Percentiles rank a stretch among this genome's conserved stretches.
phyloP scores from a whole-genome alignment of 2,329 filamentous ascomycete species.

The Aphanoascus verrucosus region DNA sequence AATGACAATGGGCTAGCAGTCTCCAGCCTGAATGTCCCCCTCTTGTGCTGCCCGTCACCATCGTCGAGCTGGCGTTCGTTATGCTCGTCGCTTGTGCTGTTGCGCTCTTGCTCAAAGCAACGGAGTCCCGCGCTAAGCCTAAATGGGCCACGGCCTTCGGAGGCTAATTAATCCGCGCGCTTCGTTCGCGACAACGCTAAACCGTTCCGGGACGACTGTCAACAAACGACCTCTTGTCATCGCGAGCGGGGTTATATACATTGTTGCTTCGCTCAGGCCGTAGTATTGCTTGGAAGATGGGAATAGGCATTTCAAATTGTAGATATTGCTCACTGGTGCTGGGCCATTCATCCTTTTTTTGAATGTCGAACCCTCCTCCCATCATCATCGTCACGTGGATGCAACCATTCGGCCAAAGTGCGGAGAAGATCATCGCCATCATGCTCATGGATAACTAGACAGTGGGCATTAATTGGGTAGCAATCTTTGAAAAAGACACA shows the following conservation, averaged over 20 bases:
- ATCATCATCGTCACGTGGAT: no score
- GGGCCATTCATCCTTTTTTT: no score
- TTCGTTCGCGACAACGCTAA: conserved; percentile 6
- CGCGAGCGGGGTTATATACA: no score
- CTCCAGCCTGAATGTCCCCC: background rate
- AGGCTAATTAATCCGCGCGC: background rate
- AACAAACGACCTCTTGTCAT: conserved; percentile 9
- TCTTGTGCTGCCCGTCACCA: background rate
- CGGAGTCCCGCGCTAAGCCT: background rate
- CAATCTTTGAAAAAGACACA: background rate
- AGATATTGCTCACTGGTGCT: no score
- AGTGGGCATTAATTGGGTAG: background rate
- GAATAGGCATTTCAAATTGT: no score
- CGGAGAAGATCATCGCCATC: background rate
- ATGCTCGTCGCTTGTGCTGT: background rate
- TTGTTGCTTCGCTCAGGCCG: no score
- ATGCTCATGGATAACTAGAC: background rate
- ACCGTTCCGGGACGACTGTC: conserved; percentile 4
- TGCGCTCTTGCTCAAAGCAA: background rate
- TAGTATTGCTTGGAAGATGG: no score
- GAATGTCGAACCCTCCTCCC: no score
- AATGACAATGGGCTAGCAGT: background rate
- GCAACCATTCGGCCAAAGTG: background rate
- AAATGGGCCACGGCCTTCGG: background rate
- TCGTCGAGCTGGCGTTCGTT: background rate